Evolutionary conservation across 2,329 filamentous ascomycete genomes (phyloP).

Genomic region (Aspergillus hiratsukae): DNA sequence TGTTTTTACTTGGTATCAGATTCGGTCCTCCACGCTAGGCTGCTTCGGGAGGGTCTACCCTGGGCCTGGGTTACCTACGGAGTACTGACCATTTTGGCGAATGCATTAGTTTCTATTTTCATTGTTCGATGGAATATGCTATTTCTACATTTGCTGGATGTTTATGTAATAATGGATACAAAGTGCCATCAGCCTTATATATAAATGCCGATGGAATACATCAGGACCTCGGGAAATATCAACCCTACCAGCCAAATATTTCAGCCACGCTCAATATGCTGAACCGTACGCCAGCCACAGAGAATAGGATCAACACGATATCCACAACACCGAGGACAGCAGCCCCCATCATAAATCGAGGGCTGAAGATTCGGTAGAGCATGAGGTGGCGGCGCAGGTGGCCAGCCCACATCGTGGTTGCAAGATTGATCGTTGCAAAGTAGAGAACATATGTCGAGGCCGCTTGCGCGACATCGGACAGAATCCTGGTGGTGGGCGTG

Average conservation of each 20-base stretch:
- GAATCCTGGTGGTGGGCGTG: constrained; percentile 39
- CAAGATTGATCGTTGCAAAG: constrained; percentile 75
- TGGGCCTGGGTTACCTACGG: no score
- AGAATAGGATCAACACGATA: constrained; percentile 64
- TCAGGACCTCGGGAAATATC: no score
- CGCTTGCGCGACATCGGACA: constrained; percentile 67
- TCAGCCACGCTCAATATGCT: constrained; percentile 77
- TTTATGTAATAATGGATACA: no score
- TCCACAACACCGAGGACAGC: constrained; percentile 71
- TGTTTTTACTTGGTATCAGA: no score
- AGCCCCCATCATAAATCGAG: constrained; percentile 81
- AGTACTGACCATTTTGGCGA: no score
- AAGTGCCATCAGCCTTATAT: no score
- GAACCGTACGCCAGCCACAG: constrained; percentile 68
- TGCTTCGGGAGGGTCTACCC: no score
- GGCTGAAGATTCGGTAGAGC: constrained; percentile 91
- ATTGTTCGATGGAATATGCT: no score
- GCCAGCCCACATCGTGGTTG: constrained; percentile 86
- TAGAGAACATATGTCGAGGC: constrained; percentile 73
- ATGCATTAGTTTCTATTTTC: no score
- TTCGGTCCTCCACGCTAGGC: no score
- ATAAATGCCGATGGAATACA: no score
- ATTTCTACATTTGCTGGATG: no score
- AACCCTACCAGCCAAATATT: constrained; percentile 71
- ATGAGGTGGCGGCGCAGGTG: constrained; percentile 87